Conservation (phyloP, 768 basidiomycete genomes). For the Lenzites betulinus region DNA sequence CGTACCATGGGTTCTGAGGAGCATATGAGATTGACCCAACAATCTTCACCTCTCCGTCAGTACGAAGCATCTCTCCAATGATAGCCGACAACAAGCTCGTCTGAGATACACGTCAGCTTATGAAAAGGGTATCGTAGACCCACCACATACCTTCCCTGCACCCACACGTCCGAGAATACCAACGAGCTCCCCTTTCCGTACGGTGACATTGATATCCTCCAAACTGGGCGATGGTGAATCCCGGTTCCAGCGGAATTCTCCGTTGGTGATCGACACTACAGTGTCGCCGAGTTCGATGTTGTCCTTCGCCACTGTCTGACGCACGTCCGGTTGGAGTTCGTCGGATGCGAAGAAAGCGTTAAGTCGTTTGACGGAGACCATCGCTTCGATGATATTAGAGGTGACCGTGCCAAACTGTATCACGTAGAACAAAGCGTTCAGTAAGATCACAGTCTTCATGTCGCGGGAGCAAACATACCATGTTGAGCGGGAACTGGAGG, state of each 20-base stretch:
- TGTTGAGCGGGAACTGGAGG: conserved; percentile 81
- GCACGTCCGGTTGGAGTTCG: conserved; percentile 80
- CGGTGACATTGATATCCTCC: conserved; percentile 72
- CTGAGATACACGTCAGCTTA: conserved; percentile 37
- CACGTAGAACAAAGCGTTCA: too few species aligned
- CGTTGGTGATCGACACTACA: conserved; percentile 70
- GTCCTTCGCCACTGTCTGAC: conserved; percentile 49
- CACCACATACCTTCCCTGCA: conserved; percentile 70
- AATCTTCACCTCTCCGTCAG: conserved; percentile 70
- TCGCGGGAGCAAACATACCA: conserved; percentile 48
- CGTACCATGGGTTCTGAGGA: conserved; percentile 81
- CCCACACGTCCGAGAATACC: conserved; percentile 90
- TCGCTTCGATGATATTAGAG: conserved; percentile 81
- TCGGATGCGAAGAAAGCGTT: conserved; percentile 73
- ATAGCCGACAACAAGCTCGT: conserved; percentile 77
- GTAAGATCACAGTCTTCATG: neutral
- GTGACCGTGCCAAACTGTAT: conserved; percentile 68
- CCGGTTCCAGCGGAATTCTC: conserved; percentile 82
- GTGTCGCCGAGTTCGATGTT: conserved; percentile 60
- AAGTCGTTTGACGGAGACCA: conserved; percentile 81
- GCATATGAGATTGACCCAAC: conserved; percentile 80
- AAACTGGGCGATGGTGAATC: conserved; percentile 60
- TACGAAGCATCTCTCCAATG: conserved; percentile 83
- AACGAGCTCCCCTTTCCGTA: conserved; percentile 82
- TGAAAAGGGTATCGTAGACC: neutral